Conservation (phyloP, 192 early-diverging fungal species). For the Coemansia sp. region DNA sequence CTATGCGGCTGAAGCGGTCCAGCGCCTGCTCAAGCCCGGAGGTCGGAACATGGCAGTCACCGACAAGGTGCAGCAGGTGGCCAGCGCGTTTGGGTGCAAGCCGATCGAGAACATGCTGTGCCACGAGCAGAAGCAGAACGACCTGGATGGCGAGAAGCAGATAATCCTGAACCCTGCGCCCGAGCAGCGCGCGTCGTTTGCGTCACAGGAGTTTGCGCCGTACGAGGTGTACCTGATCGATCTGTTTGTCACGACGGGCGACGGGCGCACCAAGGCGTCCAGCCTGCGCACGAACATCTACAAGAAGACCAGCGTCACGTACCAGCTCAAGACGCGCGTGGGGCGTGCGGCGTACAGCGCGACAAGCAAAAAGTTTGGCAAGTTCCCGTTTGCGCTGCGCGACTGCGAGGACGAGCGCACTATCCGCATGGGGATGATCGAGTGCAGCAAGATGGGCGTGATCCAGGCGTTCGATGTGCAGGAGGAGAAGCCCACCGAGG, state of each 20-base stretch:
- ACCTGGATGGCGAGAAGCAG: constrained; percentile 89
- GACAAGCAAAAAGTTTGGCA: constrained; percentile 75
- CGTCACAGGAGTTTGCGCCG: constrained; percentile 67
- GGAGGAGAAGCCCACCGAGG: constrained; percentile 76
- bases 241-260: constrained; percentile 84
- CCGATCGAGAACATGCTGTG: constrained; percentile 92
- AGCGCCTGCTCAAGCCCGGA: constrained; percentile 88
- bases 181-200: constrained; percentile 69
- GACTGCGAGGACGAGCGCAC: constrained; percentile 88
- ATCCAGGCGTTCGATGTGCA: constrained; percentile 81
- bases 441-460: constrained; percentile 80
- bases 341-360: constrained; percentile 72
- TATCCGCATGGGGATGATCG: constrained; percentile 87
- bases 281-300: constrained; percentile 84
- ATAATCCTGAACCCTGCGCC: constrained; percentile 89
- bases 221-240: constrained; percentile 90
- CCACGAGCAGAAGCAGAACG: constrained; percentile 82
- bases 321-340: constrained; percentile 86
- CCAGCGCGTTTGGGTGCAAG: constrained; percentile 79
- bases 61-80: constrained; percentile 77
- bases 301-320: constrained; percentile 80
- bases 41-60: constrained; percentile 64
- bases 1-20: constrained; percentile 77
- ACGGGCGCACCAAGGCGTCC: constrained; percentile 76
- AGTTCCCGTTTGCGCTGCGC: constrained; percentile 86